Conservation (phyloP, 805 yeast species). For the Schwanniomyces vanrijiae region DNA sequence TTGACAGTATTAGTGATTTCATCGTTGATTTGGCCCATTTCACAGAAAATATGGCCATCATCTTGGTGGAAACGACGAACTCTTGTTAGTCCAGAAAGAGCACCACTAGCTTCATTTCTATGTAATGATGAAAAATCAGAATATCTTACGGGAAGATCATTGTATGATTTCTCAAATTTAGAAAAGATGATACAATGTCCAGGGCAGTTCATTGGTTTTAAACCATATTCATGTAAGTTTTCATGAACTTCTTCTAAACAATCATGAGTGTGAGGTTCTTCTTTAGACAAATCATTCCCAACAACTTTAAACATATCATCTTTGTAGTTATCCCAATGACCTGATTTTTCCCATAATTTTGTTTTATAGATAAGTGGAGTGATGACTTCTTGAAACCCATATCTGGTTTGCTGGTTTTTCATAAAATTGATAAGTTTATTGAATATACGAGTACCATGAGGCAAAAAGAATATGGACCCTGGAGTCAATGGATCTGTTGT, state of each 20-base stretch:
- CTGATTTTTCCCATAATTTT: slow-evolving; percentile 84
- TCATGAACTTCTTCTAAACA: slow-evolving; percentile 12
- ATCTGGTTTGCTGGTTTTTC: slow-evolving; percentile 76
- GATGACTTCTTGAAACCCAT: slow-evolving; percentile 88
- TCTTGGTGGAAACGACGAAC: slow-evolving; percentile 97
- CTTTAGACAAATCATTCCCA: slow-evolving; percentile 46
- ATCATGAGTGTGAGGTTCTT: slow-evolving; percentile 12
- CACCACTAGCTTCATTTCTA: slow-evolving; percentile 93
- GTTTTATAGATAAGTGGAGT: slow-evolving; percentile 87
- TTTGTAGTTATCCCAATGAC: slow-evolving; percentile 94
- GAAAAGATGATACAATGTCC: slow-evolving; percentile 88
- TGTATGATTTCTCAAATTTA: slow-evolving; percentile 73
- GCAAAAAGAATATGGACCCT: slow-evolving; percentile 88
- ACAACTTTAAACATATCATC: slow-evolving; percentile 92
- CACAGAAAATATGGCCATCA: slow-evolving; percentile 96
- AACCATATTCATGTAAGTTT: slow-evolving; percentile 54
- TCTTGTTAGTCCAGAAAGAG: slow-evolving; percentile 87
- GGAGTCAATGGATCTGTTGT: slow-evolving; percentile 82
- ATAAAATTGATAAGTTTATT: slow-evolving; percentile 77
- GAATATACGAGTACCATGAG: slow-evolving; percentile 87
- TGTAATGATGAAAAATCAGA: slow-evolving; percentile 92
- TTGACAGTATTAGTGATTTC: slow-evolving; percentile 75
- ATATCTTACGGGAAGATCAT: slow-evolving; percentile 81
- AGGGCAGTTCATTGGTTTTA: slow-evolving; percentile 95
- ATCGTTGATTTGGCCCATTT: slow-evolving; percentile 65